These are phyloP conservation scores for Neurospora sp. DNA, from an alignment of 495 filamentous ascomycete species.

Conservation along the genomic window DNA sequence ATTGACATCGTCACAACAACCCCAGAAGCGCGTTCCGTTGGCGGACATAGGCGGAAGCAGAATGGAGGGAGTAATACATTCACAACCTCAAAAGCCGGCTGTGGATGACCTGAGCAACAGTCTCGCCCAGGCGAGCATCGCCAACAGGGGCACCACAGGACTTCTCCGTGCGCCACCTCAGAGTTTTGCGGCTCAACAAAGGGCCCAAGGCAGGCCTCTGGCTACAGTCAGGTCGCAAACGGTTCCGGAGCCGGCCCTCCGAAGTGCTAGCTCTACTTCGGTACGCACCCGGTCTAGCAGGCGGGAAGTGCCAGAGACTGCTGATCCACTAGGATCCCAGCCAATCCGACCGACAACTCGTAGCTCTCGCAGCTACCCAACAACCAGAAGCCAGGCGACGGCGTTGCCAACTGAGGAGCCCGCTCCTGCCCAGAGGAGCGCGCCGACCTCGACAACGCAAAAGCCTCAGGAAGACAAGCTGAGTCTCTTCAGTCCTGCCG, in stretches of 20 bases:
- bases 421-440: background rate
- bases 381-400: constrained; percentile 11
- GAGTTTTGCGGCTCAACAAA: constrained; percentile 51
- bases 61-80: constrained; percentile 1
- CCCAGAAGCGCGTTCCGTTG: background rate
- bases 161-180: constrained; percentile 38
- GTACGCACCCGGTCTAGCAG: background rate
- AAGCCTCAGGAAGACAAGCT: constrained; percentile 17
- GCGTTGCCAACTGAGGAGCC: constrained; percentile 1
- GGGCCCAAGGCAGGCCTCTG: constrained; percentile 32
- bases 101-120: constrained; percentile 15
- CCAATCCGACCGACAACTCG: constrained; percentile 10
- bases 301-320: background rate
- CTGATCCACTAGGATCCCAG: constrained; percentile 8
- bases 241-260: constrained; percentile 8
- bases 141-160: constrained; percentile 12
- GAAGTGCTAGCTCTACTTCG: constrained; percentile 8
- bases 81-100: background rate
- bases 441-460: background rate
- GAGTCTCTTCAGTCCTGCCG: constrained; percentile 40
- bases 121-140: constrained; percentile 10
- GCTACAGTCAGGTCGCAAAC: constrained; percentile 14
- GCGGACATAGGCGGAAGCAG: background rate
- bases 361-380: constrained; percentile 17
- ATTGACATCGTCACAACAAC: background rate